Conservation (phyloP, 2,329 filamentous ascomycete genomes). For the Nannizziopsis barbatae region DNA sequence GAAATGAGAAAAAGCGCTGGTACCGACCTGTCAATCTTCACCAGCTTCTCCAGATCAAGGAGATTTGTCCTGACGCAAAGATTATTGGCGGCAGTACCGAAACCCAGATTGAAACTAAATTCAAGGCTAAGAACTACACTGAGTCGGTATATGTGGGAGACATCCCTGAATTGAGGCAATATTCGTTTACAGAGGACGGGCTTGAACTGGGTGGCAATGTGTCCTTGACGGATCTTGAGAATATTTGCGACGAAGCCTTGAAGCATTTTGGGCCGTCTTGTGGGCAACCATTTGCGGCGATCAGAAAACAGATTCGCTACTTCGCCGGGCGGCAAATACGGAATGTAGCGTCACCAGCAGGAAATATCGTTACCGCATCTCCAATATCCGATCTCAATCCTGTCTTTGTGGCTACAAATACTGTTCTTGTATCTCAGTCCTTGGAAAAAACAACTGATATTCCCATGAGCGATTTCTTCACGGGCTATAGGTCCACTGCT, state of each 20-base stretch:
- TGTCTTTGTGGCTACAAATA: conserved; percentile 78
- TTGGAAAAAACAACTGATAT: conserved; percentile 63
- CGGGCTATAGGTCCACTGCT: conserved; percentile 75
- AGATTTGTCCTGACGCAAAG: conserved; percentile 71
- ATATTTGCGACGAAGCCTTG: conserved; percentile 68
- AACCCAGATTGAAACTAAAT: conserved; percentile 96
- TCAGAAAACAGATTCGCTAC: conserved; percentile 85
- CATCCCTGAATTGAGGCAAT: conserved; percentile 78
- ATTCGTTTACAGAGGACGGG: conserved; percentile 63
- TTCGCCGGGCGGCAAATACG: conserved; percentile 93
- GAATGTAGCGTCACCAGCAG: conserved; percentile 93
- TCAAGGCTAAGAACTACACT: conserved; percentile 85
- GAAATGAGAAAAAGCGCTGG: conserved; percentile 92
- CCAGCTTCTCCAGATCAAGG: conserved; percentile 87
- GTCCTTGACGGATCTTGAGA: conserved; percentile 78
- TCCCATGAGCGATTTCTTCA: conserved; percentile 89
- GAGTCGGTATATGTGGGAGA: conserved; percentile 88
- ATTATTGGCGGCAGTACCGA: conserved; percentile 94
- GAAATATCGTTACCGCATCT: conserved; percentile 86
- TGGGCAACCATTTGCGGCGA: conserved; percentile 76
- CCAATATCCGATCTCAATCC: conserved; percentile 96
- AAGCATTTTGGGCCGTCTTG: conserved; percentile 60
- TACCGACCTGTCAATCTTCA: conserved; percentile 76
- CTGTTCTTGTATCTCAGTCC: conserved; percentile 69
- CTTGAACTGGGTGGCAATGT: conserved; percentile 93